Percentiles rank a stretch among this genome's conserved stretches.
Evolutionary conservation across 2,329 filamentous ascomycete species (phyloP).

Genomic region (Sporothrix mexicana): DNA sequence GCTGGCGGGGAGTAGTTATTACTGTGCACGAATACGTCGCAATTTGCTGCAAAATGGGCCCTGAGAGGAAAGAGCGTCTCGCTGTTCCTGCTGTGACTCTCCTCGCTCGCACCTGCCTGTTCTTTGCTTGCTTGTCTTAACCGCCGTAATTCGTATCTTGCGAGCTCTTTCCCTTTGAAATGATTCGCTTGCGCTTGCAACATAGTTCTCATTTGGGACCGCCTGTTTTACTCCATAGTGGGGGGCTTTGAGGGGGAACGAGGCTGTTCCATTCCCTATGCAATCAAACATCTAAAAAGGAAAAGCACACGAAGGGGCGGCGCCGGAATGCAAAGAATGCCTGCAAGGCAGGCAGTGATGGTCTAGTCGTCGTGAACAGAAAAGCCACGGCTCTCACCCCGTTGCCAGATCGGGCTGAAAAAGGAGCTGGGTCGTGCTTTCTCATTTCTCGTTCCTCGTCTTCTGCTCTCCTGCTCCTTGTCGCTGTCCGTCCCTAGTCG

Average conservation of each 20-base stretch:
- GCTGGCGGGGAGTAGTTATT: background rate
- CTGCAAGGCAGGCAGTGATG: conserved; percentile 28
- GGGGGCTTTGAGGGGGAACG: conserved; percentile 14
- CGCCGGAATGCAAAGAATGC: conserved; percentile 24
- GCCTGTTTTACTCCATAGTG: conserved; percentile 2
- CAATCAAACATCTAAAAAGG: conserved; percentile 19
- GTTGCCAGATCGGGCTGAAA: conserved; percentile 24
- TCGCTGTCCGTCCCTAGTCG: background rate
- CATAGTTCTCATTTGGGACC: conserved; percentile 3
- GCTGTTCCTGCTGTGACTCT: background rate
- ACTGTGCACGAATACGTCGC: too few relatives aligned
- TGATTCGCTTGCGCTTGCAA: background rate
- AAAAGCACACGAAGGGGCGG: conserved; percentile 19
- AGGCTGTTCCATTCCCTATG: conserved; percentile 26
- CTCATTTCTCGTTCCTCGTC: background rate
- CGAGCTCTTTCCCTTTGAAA: background rate
- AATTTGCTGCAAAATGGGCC: background rate
- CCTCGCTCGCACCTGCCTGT: background rate
- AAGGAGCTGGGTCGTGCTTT: background rate
- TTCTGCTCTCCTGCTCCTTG: background rate
- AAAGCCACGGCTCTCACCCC: background rate
- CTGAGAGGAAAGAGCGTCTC: background rate
- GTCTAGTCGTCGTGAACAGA: conserved; percentile 5
- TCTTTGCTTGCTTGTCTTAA: background rate
- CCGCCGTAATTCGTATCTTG: background rate